Evolutionary conservation across 2,329 filamentous ascomycete genomes (phyloP).

Genomic region (Botrytis paeoniae): DNA sequence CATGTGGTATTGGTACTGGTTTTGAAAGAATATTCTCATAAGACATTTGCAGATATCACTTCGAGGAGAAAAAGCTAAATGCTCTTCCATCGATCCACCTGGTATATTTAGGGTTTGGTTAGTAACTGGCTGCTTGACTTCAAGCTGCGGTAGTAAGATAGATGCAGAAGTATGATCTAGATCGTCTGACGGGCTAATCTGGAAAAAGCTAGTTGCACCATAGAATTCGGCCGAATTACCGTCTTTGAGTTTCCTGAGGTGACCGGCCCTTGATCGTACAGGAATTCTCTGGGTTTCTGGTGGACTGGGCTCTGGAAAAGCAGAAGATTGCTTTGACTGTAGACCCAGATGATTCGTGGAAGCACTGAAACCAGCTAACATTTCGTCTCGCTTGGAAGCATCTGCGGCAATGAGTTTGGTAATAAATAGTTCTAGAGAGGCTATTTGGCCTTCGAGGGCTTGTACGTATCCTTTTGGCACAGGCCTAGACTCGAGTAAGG

Average conservation of each 20-base stretch:
- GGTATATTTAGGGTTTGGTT: neutral
- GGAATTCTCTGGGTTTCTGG: slow-evolving; percentile 27
- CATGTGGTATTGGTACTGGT: slow-evolving; percentile 50
- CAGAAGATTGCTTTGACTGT: slow-evolving; percentile 7
- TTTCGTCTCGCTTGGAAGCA: slow-evolving; percentile 41
- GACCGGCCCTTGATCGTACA: slow-evolving; percentile 39
- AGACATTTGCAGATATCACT: slow-evolving; percentile 45
- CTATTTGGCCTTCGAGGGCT: slow-evolving; percentile 47
- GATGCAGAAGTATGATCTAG: slow-evolving; percentile 18
- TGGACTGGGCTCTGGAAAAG: slow-evolving; percentile 7
- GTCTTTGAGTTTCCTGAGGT: slow-evolving; percentile 40
- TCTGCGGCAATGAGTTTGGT: slow-evolving; percentile 45
- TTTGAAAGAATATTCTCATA: slow-evolving; percentile 49
- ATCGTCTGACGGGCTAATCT: slow-evolving; percentile 34
- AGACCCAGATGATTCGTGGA: slow-evolving; percentile 21
- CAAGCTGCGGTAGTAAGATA: neutral
- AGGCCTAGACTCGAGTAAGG: slow-evolving; percentile 37
- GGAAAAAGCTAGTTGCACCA: slow-evolving; percentile 48
- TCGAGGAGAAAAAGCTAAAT: slow-evolving; percentile 42
- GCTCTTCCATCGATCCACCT: neutral
- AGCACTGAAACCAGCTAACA: slow-evolving; percentile 42
- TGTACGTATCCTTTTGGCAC: slow-evolving; percentile 47
- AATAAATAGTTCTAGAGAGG: slow-evolving; percentile 46
- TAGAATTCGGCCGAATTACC: slow-evolving; percentile 47
- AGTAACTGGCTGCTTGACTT: no score